Base-by-base conservation (phyloP, 2,329 filamentous ascomycete species). In the Talaromyces albobiverticillius region DNA sequence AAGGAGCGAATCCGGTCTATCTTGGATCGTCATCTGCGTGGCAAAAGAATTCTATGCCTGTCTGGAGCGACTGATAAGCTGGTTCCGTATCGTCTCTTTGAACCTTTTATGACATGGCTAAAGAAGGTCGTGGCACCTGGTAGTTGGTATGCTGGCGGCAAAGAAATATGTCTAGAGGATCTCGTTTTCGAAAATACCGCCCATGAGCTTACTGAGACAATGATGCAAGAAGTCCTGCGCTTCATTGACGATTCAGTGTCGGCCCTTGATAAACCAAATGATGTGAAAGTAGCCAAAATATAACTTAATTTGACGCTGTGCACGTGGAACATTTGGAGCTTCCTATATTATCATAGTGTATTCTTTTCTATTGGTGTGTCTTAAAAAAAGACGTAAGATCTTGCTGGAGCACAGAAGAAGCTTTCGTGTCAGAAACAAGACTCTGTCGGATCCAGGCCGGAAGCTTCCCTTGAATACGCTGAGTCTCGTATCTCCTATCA, bases 371-470 rank as follows among this genome's bases (percentile, higher is more conserved):
- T 16, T 42, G 29, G 32, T 60, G 63, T 53, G 58, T 59, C 10
- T 57, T 55, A 53, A 74, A 74, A 52, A 74, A 74, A 3, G 55
- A 64, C 6, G 63, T 60, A 16, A 74, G 59, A 32, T 64, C 63
- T 29, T 66, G 60, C 7, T 69, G 60, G 2, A 62, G 64, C 48
- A 45, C 51, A 13, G 64, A 61, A 22, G 64, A 62, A 25, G 68
- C 61, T 18, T 52, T 58, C 14, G 60, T 51, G 46, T 59, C 53
- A 29, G 59, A 57, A 36, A 62, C 56, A 56, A 95, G 72, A 32
- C 88, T 90, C 10, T 80, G 82, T 61, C 81, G 81, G 64, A 99
- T 97, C 94, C 94, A 99, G 1, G 82, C 85, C 0, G 94, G 94
- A 61, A 99, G 72, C 73, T 96, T 97, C 22, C 72, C 75, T 62